phyloP scores from a whole-genome alignment of 371 early-diverging fungal species.

The Mucor irregularis region DNA sequence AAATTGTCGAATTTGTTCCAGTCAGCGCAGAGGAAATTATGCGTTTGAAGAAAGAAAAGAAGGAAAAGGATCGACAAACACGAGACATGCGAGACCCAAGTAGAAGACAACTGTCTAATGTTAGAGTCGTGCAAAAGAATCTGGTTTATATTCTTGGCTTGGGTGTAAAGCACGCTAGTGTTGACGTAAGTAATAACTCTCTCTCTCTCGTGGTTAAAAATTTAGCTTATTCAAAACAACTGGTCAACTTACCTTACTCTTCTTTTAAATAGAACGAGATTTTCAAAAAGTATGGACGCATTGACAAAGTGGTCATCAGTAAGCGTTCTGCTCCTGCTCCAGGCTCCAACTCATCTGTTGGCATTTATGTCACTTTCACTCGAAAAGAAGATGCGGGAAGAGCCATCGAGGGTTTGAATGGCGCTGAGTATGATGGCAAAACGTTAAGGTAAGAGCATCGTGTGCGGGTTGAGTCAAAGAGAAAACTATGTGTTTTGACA shows the following conservation, averaged over 20 bases:
- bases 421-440: conserved; percentile 82
- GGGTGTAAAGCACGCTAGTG: conserved; percentile 77
- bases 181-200: conserved; percentile 66
- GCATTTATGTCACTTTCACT: conserved; percentile 90
- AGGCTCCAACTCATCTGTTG: conserved; percentile 49
- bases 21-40: conserved; percentile 83
- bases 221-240: too few species aligned
- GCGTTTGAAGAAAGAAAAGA: conserved; percentile 76
- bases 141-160: conserved; percentile 94
- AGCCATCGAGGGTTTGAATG: conserved; percentile 91
- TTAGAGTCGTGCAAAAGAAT: conserved; percentile 94
- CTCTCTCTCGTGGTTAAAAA: not conserved
- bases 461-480: not conserved
- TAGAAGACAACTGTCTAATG: conserved; percentile 84
- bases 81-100: conserved; percentile 87
- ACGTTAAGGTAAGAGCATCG: conserved; percentile 72
- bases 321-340: conserved; percentile 56
- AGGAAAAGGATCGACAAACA: conserved; percentile 86
- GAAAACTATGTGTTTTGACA: not conserved
- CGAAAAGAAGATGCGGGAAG: conserved; percentile 88
- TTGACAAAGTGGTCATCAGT: conserved; percentile 85
- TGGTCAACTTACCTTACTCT: too few species aligned
- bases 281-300: conserved; percentile 96
- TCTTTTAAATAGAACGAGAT: conserved; percentile 67
- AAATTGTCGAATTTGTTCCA: conserved; percentile 87